Conservation (phyloP, 116 monocot genomes). For the Papilionanthe hybrid region DNA sequence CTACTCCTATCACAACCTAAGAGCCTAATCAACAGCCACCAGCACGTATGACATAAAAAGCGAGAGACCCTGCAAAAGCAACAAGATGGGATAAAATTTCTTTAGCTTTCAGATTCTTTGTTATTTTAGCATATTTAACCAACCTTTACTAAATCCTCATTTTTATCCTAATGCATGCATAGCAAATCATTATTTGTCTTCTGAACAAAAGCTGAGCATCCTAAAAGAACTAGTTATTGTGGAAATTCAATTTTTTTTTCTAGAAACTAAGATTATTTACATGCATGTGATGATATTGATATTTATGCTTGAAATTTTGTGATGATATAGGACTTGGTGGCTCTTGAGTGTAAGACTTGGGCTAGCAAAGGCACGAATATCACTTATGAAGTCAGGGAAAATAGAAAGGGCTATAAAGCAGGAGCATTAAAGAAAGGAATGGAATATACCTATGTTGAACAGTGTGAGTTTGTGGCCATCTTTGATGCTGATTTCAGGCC, state of each 20-base stretch:
- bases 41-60: no score
- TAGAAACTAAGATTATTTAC: no score
- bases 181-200: neutral
- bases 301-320: neutral
- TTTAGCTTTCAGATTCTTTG: neutral
- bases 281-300: no score
- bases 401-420: constrained; percentile 51
- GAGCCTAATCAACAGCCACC: no score
- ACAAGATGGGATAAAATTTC: neutral
- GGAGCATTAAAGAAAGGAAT: constrained; percentile 42
- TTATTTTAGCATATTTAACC: neutral
- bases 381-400: constrained; percentile 30
- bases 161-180: neutral
- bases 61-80: no score
- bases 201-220: neutral
- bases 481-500: constrained; percentile 56
- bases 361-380: constrained; percentile 31
- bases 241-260: no score
- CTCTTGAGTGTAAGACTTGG: constrained; percentile 35
- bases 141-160: neutral
- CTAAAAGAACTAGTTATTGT: no score
- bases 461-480: constrained; percentile 45
- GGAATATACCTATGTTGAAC: constrained; percentile 34
- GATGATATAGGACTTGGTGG: constrained; percentile 25
- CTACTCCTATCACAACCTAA: no score